These are phyloP conservation scores for Leishmania tarentolae DNA, from an alignment of 208 protist genomes.

Conservation along the genomic window DNA sequence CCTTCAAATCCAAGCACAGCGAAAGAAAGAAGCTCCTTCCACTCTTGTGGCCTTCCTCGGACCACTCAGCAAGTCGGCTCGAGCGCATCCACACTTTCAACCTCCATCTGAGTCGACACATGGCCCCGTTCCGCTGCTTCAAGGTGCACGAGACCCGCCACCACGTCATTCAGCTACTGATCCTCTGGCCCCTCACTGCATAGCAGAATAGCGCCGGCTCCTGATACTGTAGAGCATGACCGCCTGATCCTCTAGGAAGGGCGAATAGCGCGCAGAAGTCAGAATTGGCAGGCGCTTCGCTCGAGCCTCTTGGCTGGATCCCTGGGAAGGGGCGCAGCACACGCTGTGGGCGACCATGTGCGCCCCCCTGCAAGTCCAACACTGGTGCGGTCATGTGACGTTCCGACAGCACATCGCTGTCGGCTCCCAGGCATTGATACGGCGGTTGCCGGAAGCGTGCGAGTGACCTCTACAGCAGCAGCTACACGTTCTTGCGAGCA, in stretches of 20 bases:
- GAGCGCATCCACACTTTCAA: not conserved
- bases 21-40: not conserved
- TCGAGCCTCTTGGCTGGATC: not conserved
- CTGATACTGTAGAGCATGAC: not conserved
- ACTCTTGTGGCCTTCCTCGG: not conserved
- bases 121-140: not conserved
- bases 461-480: not conserved
- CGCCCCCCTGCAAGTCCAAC: not conserved
- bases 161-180: constrained; percentile 16
- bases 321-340: not conserved
- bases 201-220: constrained; percentile 1
- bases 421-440: not conserved
- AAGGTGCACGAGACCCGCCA: not conserved
- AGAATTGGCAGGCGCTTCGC: not conserved
- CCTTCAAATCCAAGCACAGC: not conserved
- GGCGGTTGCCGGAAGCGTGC: not conserved
- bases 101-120: not conserved
- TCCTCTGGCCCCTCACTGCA: constrained; percentile 16
- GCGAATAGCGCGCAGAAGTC: not conserved
- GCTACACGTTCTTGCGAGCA: not conserved
- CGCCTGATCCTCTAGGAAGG: not conserved
- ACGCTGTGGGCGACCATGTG: not conserved
- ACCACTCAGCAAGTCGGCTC: too few species aligned
- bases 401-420: not conserved
- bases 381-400: not conserved